These are phyloP conservation scores for Pseudonitzschia pungens DNA, from an alignment of 108 stramenopile genomes.

Conservation along the genomic window DNA sequence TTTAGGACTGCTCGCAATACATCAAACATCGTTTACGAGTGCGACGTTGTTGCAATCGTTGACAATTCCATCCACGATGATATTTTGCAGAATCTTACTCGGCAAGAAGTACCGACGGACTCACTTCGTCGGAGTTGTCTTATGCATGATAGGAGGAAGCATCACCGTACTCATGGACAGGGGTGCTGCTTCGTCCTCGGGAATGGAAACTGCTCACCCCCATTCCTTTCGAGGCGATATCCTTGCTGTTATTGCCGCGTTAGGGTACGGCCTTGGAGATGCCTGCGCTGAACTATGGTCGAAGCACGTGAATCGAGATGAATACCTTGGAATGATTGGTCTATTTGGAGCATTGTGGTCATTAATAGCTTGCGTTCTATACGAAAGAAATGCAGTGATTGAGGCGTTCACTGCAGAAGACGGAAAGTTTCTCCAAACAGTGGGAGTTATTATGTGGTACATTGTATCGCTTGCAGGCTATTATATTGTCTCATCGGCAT, in stretches of 20 bases:
- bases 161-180: constrained; percentile 47
- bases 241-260: constrained; percentile 55
- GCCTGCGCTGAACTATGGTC: constrained; percentile 62
- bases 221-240: constrained; percentile 56
- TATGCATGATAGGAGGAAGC: constrained; percentile 50
- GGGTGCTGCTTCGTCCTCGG: neutral
- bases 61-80: constrained; percentile 86
- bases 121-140: constrained; percentile 46
- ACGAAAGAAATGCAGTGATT: constrained; percentile 35
- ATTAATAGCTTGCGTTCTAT: constrained; percentile 37
- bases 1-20: constrained; percentile 60
- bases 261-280: constrained; percentile 62
- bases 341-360: constrained; percentile 60
- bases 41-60: constrained; percentile 81
- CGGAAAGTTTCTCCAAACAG: constrained; percentile 2
- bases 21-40: constrained; percentile 82
- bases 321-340: constrained; percentile 79
- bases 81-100: constrained; percentile 64
- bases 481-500: constrained; percentile 54
- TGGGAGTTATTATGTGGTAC: constrained; percentile 48
- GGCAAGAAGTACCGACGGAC: constrained; percentile 28
- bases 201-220: neutral
- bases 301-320: constrained; percentile 59
- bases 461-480: constrained; percentile 37
- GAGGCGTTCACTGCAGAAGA: constrained; percentile 12